Evolutionary conservation across 1,284 basidiomycete genomes (phyloP), one percentile per base, ranked within the genome.

Genomic region (Sanguinoderma infundibulare): DNA sequence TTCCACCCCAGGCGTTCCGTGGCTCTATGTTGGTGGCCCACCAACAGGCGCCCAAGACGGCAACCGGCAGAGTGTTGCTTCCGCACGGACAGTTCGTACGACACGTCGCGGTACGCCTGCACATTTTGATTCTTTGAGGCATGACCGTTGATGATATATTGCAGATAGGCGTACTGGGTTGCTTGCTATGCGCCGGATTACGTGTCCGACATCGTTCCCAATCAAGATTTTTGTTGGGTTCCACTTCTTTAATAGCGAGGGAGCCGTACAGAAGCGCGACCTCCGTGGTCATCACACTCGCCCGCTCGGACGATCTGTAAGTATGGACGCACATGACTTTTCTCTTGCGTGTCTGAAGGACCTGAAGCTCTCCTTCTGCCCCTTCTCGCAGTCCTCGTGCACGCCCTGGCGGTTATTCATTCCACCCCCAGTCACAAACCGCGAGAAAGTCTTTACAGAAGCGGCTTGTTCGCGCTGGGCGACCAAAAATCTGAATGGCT

Each of bases 301-400:
- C 62, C 57, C 54, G 39, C 30, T 32, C 53, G 55, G 56, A 56
- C 49, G 51, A 58, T 44, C 34, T 47, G 44, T 40, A 50, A n/a
- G 46, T 46, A 22, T 38, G 38, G 56, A 38, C 53, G 14, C 54
- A 39, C 53, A 57, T 53, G 62, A 44, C 28, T 26, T 4, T 32
- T 30, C 40, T 5, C 24, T 22, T 52, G 22, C 42, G 51, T 55
- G 15, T 53, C 56, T 50, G 36, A 40, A 22, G 10, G 24, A 7
- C 24, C 24, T 40, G 38, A 28, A 22, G 52, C n/a, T n/a, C n/a
- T n/a, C n/a, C n/a, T n/a, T n/a, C n/a, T n/a, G n/a, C 39, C 30
- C 28, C 55, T 55, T 58, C 58, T 57, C 28, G 5, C 36, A 47
- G 52, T n/a, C 57, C 63, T 55, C 58, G 55, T 60, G 58, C 35